Conservation (phyloP, 2,329 filamentous ascomycete genomes). For the Verticillium tricorpus region DNA sequence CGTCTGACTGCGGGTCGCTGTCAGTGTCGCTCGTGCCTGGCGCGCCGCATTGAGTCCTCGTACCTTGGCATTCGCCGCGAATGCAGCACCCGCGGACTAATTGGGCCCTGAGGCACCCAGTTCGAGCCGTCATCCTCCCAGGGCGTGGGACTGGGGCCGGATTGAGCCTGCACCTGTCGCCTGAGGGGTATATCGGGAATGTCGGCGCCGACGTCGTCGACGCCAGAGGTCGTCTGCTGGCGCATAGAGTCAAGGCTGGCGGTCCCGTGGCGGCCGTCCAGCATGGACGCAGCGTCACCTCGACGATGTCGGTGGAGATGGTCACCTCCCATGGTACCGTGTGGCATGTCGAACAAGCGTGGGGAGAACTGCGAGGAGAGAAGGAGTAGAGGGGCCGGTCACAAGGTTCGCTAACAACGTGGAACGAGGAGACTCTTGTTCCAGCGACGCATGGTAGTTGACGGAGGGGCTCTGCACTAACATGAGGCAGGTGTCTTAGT, state of each 20-base stretch:
- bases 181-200: slow-evolving; percentile 18
- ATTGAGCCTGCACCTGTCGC: neutral
- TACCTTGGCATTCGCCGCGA: slow-evolving; percentile 5
- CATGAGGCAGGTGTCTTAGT: neutral
- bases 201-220: slow-evolving; percentile 10
- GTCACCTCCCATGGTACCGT: neutral
- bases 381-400: neutral
- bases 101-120: slow-evolving; percentile 4
- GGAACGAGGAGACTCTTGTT: neutral
- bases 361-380: neutral
- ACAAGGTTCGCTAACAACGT: neutral
- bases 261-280: neutral
- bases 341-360: neutral
- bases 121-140: slow-evolving; percentile 10
- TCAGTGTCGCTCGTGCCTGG: neutral
- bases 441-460: neutral
- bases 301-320: neutral
- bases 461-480: neutral
- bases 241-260: neutral
- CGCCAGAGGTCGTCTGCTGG: neutral
- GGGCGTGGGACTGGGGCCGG: neutral
- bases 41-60: neutral
- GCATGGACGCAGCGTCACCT: neutral
- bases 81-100: slow-evolving; percentile 1
- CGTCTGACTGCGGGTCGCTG: neutral